These are phyloP conservation scores for Clarireedia sp. DNA, from an alignment of 2,329 filamentous ascomycete species.

Conservation along the genomic window DNA sequence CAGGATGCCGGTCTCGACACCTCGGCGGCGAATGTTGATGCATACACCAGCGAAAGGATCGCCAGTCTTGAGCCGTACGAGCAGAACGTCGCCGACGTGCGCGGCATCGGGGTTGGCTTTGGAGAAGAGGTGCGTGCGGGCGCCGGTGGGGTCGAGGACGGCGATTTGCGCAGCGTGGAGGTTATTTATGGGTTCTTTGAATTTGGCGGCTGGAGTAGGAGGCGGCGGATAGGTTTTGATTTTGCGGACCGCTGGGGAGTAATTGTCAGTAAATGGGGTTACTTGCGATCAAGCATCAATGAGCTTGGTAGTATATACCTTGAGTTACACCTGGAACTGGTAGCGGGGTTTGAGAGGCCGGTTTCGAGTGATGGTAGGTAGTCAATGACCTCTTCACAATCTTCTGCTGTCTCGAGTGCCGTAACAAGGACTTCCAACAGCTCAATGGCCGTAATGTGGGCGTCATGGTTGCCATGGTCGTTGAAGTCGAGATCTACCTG, in stretches of 20 bases:
- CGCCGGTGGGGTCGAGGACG: constrained; percentile 75
- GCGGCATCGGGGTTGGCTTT: constrained; percentile 69
- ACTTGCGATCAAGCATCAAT: constrained; percentile 4
- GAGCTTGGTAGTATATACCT: constrained; percentile 7
- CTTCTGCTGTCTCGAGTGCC: constrained; percentile 47
- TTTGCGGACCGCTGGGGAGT: constrained; percentile 33
- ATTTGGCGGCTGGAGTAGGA: constrained; percentile 45
- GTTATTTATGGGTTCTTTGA: constrained; percentile 59
- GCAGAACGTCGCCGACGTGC: constrained; percentile 81
- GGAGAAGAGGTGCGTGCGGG: constrained; percentile 74
- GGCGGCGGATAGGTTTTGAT: constrained; percentile 46
- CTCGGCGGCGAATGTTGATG: constrained; percentile 78
- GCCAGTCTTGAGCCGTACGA: constrained; percentile 74
- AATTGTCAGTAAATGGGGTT: constrained; percentile 7
- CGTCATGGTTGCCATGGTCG: constrained; percentile 25
- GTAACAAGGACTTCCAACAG: constrained; percentile 59
- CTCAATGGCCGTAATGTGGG: constrained; percentile 55
- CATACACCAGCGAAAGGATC: constrained; percentile 89
- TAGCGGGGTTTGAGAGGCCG: constrained; percentile 14
- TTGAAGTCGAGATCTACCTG: not conserved
- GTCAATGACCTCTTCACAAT: constrained; percentile 40
- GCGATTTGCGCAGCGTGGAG: constrained; percentile 63
- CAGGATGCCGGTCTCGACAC: constrained; percentile 80
- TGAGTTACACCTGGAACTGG: constrained; percentile 8
- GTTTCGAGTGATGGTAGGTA: constrained; percentile 37